Percentiles rank a stretch among this genome's conserved stretches.
Conservation (phyloP, 2,329 filamentous ascomycete genomes). For the Exophiala xenobiotica region DNA sequence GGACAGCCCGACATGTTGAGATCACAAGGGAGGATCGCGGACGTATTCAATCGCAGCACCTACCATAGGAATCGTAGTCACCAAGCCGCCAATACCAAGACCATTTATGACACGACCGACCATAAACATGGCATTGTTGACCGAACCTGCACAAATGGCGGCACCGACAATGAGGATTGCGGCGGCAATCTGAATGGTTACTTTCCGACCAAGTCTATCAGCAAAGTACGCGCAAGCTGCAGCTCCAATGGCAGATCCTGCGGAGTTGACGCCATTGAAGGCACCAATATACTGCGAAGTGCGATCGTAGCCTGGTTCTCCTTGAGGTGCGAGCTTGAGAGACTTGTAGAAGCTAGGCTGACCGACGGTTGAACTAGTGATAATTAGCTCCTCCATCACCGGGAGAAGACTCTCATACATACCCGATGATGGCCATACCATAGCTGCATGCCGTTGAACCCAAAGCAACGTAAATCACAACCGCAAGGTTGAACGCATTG, state of each 20-base stretch:
- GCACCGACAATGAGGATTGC: slow-evolving; percentile 34
- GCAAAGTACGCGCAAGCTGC: slow-evolving; percentile 42
- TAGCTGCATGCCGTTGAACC: slow-evolving; percentile 38
- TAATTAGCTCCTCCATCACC: neutral
- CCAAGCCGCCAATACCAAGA: slow-evolving; percentile 19
- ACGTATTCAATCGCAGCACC: no score
- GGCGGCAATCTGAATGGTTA: slow-evolving; percentile 40
- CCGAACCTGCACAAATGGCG: slow-evolving; percentile 41
- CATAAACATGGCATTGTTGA: slow-evolving; percentile 34
- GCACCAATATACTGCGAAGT: slow-evolving; percentile 47
- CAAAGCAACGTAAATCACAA: slow-evolving; percentile 38
- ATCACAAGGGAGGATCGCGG: no score
- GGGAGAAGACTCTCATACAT: neutral
- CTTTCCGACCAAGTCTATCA: slow-evolving; percentile 40
- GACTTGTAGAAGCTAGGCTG: slow-evolving; percentile 48
- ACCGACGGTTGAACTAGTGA: slow-evolving; percentile 39
- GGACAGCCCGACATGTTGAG: no score
- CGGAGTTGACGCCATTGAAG: slow-evolving; percentile 46
- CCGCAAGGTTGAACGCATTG: slow-evolving; percentile 37
- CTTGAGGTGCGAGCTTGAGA: slow-evolving; percentile 41
- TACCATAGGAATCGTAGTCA: slow-evolving; percentile 28
- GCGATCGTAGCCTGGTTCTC: slow-evolving; percentile 42
- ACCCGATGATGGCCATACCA: slow-evolving; percentile 41
- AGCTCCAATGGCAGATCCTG: slow-evolving; percentile 42
- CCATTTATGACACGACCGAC: slow-evolving; percentile 22